Conservation (phyloP, 2,329 filamentous ascomycete genomes). For the Pyrenochaeta sp. region DNA sequence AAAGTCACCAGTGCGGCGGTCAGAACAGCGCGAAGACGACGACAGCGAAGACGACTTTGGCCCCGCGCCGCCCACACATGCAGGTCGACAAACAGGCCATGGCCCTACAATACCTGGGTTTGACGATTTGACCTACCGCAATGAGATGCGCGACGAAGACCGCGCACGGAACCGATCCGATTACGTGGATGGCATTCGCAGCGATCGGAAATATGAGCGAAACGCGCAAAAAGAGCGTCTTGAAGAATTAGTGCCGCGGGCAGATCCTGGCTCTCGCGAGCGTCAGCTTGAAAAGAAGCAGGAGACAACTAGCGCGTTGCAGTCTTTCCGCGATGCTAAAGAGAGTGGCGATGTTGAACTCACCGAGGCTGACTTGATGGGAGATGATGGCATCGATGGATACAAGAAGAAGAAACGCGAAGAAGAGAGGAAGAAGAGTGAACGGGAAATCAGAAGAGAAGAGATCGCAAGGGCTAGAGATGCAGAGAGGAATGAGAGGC, state of each 20-base stretch:
- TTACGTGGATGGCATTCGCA: conserved; percentile 62
- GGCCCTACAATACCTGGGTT: conserved; percentile 73
- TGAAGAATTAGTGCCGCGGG: conserved; percentile 82
- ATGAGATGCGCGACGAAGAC: conserved; percentile 64
- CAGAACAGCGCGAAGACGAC: conserved; percentile 14
- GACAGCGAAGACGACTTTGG: conserved; percentile 58
- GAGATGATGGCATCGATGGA: conserved; percentile 69
- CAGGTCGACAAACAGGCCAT: conserved; percentile 35
- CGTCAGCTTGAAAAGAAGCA: conserved; percentile 85
- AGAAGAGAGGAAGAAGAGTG: conserved; percentile 76
- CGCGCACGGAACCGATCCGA: conserved; percentile 59
- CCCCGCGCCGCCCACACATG: conserved; percentile 56
- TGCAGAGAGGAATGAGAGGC: conserved; percentile 80
- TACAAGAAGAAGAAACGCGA: conserved; percentile 72
- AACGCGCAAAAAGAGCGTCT: conserved; percentile 72
- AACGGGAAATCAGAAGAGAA: conserved; percentile 82
- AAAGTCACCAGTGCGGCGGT: conserved; percentile 23
- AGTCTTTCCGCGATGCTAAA: conserved; percentile 71
- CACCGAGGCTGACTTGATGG: conserved; percentile 79
- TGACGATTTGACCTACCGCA: conserved; percentile 73
- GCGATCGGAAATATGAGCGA: conserved; percentile 70
- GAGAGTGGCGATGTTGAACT: conserved; percentile 71
- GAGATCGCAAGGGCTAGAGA: conserved; percentile 77
- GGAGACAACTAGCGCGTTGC: conserved; percentile 75
- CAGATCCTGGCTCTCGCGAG: conserved; percentile 82